Evolutionary conservation across 805 yeast genomes (phyloP), one percentile per base, ranked within the genome.

Genomic region (Limtongia smithiae): DNA sequence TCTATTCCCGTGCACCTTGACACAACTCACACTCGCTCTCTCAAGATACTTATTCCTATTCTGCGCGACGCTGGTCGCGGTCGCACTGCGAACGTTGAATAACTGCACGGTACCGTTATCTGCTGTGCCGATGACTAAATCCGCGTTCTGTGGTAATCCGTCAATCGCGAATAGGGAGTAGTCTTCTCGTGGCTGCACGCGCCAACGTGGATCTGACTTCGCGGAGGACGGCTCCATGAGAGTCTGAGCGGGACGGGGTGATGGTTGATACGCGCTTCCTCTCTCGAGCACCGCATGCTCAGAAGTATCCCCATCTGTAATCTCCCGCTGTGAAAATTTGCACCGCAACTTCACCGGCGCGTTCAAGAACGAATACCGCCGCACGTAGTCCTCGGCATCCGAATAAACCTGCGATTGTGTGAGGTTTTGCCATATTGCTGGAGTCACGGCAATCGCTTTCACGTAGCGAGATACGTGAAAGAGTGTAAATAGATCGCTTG

Each of bases 101-200:
- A 52, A 24, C 12, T 45, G 22, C 8, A 52, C 37, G 3, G 48
- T 38, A 25, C 45, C 27, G 27, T 52, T 48, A 31, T 52, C 57
- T 9, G 46, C 46, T 12, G 54, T 41, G 14, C 54, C 57, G n/a
- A 44, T 31, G 14, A 52, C 45, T 17, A 47, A 27, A n/a, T n/a
- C n/a, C n/a, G n/a, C n/a, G n/a, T n/a, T n/a, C n/a, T n/a, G n/a
- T n/a, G n/a, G n/a, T n/a, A n/a, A n/a, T n/a, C n/a, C n/a, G 22
- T 39, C 49, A 14, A 51, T 39, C 15, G 21, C 8, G 25, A 32
- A 50, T 11, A 50, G 22, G 11, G 25, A 28, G 18, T 17, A 46
- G 35, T 24, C n/a, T 14, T 37, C 44, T n/a, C n/a, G n/a, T n/a
- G n/a, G n/a, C n/a, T n/a, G n/a, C n/a, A n/a, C n/a, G n/a, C n/a